These are phyloP conservation scores for Fusarium sp. DNA, from an alignment of 2,329 filamentous ascomycete species.

Conservation along the genomic window DNA sequence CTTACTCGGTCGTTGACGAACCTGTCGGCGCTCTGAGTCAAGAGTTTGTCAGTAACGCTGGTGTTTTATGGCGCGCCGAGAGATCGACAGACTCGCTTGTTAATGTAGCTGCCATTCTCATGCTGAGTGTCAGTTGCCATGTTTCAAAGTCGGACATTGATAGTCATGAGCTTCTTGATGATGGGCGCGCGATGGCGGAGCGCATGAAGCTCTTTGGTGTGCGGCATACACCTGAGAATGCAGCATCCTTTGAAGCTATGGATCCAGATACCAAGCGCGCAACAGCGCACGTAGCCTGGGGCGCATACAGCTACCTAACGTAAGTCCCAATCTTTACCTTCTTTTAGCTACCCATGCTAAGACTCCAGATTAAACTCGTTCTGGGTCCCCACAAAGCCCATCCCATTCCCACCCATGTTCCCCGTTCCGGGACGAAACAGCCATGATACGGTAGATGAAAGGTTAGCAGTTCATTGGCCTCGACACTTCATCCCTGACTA, in stretches of 20 bases:
- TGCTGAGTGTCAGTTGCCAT: constrained; percentile 26
- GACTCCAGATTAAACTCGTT: constrained; percentile 18
- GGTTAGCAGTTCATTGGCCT: constrained; percentile 35
- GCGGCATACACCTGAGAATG: constrained; percentile 19
- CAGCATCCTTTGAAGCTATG: constrained; percentile 10
- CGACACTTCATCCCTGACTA: constrained; percentile 21
- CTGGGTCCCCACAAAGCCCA: constrained; percentile 20
- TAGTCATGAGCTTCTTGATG: constrained; percentile 14
- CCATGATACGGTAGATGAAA: constrained; percentile 18
- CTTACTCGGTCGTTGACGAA: constrained; percentile 19
- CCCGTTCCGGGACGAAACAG: constrained; percentile 23
- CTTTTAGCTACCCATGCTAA: not conserved
- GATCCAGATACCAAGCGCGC: constrained; percentile 16
- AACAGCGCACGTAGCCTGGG: constrained; percentile 19
- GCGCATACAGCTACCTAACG: constrained; percentile 31
- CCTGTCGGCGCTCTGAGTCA: constrained; percentile 8
- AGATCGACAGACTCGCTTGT: constrained; percentile 27
- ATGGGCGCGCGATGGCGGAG: constrained; percentile 22
- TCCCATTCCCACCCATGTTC: constrained; percentile 27
- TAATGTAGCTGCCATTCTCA: constrained; percentile 31
- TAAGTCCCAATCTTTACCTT: not conserved
- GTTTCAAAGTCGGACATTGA: not conserved
- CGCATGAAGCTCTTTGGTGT: constrained; percentile 21
- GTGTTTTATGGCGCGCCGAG: constrained; percentile 30
- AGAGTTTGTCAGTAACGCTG: constrained; percentile 21